Evolutionary conservation across 176 grass and related monocot species (phyloP).

Genomic region (Carex parvula): DNA sequence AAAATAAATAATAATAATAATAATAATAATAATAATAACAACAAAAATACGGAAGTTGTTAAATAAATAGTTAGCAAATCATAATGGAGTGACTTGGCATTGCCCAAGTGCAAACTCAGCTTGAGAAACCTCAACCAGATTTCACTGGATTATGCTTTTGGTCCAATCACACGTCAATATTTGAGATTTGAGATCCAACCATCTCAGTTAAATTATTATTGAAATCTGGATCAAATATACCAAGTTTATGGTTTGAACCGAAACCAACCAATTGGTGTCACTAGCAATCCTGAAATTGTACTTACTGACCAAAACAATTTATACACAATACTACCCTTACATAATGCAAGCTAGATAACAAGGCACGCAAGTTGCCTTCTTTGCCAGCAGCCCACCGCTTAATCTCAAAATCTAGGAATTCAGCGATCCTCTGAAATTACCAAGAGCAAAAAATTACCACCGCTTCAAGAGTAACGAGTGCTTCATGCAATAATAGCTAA

Average conservation of each 20-base stretch:
- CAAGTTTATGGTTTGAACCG: background rate
- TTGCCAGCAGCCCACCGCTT: slow-evolving; percentile 87
- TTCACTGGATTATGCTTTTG: background rate
- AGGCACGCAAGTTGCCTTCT: slow-evolving; percentile 9
- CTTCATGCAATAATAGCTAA: background rate
- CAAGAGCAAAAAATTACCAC: slow-evolving; percentile 1
- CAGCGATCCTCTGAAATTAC: slow-evolving; percentile 72
- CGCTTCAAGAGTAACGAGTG: background rate
- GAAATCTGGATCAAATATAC: background rate
- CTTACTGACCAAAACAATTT: background rate
- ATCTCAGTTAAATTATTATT: background rate
- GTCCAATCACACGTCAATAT: background rate
- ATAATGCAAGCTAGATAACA: slow-evolving; percentile 90
- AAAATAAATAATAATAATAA: no score
- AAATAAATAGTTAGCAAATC: background rate
- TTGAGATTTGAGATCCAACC: background rate
- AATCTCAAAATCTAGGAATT: slow-evolving; percentile 78
- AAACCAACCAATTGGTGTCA: background rate
- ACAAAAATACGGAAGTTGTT: background rate
- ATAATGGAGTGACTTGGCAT: background rate
- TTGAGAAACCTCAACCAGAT: slow-evolving; percentile 4
- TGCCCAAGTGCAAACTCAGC: background rate
- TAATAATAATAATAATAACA: no score
- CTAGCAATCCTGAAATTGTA: background rate
- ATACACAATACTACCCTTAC: slow-evolving; percentile 35